Evolutionary conservation across 805 yeast genomes (phyloP).

Genomic region (Hyphopichia homilentoma): DNA sequence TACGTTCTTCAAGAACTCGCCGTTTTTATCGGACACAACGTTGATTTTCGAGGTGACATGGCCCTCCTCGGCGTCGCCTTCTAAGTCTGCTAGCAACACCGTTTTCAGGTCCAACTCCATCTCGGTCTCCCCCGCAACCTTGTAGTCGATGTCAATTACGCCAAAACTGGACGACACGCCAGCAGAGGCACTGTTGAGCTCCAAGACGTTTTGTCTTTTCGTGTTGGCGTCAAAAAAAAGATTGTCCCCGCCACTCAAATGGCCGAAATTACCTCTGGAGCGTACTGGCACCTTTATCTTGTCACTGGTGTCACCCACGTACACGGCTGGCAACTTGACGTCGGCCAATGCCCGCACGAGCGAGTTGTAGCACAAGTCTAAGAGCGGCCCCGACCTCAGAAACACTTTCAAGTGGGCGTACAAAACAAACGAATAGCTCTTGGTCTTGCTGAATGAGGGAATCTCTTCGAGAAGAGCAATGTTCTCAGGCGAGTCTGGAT

Average conservation of each 20-base stretch:
- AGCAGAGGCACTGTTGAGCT: slow-evolving; percentile 31
- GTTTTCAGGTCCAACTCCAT: slow-evolving; percentile 28
- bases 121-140: slow-evolving; percentile 19
- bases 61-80: slow-evolving; percentile 80
- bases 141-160: slow-evolving; percentile 40
- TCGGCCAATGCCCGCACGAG: slow-evolving; percentile 58
- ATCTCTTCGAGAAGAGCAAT: slow-evolving; percentile 21
- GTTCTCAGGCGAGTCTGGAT: slow-evolving; percentile 17
- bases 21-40: slow-evolving; percentile 30
- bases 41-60: slow-evolving; percentile 52
- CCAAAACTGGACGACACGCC: slow-evolving; percentile 60
- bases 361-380: slow-evolving; percentile 72
- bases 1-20: slow-evolving; percentile 10
- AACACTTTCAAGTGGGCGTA: slow-evolving; percentile 74
- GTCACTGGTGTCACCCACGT: slow-evolving; percentile 58
- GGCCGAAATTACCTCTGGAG: slow-evolving; percentile 49
- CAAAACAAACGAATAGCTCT: slow-evolving; percentile 44
- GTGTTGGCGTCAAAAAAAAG: slow-evolving; percentile 53
- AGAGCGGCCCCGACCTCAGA: slow-evolving; percentile 77
- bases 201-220: slow-evolving; percentile 28
- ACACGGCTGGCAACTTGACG: slow-evolving; percentile 63
- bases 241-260: slow-evolving; percentile 33
- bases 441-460: slow-evolving; percentile 6
- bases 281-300: slow-evolving; percentile 50
- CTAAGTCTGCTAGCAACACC: slow-evolving; percentile 66